Evolutionary conservation across 352 stramenopile species (phyloP).

Genomic region (Globisporangium ultimum): DNA sequence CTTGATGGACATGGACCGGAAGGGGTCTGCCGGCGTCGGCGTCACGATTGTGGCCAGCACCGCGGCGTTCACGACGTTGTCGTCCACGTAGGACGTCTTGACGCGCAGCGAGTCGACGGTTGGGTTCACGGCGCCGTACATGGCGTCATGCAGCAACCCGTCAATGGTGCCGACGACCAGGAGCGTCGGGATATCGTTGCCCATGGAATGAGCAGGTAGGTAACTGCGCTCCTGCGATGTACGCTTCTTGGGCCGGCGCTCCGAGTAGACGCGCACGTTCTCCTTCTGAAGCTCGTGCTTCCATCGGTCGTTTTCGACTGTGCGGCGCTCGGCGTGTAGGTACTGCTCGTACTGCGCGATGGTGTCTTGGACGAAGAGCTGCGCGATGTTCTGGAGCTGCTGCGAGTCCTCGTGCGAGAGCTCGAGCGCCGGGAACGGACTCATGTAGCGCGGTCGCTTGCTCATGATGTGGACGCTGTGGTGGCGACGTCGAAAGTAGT

Average conservation of each 20-base stretch:
- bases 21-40: slow-evolving; percentile 43
- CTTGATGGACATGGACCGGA: slow-evolving; percentile 52
- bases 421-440: too few relatives aligned
- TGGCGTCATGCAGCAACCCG: slow-evolving; percentile 50
- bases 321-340: too few relatives aligned
- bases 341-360: too few relatives aligned
- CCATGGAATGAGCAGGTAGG: neutral
- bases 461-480: too few relatives aligned
- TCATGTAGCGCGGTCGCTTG: too few relatives aligned
- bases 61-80: slow-evolving; percentile 41
- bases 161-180: slow-evolving; percentile 47
- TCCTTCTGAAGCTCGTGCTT: neutral
- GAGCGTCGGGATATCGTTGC: slow-evolving; percentile 31
- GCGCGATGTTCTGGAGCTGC: too few relatives aligned
- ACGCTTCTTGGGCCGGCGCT: neutral
- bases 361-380: too few relatives aligned
- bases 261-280: slow-evolving; percentile 4
- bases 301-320: too few relatives aligned
- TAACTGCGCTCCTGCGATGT: neutral
- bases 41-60: slow-evolving; percentile 45
- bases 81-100: slow-evolving; percentile 43
- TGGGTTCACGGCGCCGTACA: slow-evolving; percentile 44
- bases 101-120: slow-evolving; percentile 45
- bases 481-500: too few relatives aligned
- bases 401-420: too few relatives aligned